A percentile compares a stretch with the other conserved stretches of the same genome.
Conservation (phyloP, 1,284 basidiomycete genomes). For the Gomphus bonarii region DNA sequence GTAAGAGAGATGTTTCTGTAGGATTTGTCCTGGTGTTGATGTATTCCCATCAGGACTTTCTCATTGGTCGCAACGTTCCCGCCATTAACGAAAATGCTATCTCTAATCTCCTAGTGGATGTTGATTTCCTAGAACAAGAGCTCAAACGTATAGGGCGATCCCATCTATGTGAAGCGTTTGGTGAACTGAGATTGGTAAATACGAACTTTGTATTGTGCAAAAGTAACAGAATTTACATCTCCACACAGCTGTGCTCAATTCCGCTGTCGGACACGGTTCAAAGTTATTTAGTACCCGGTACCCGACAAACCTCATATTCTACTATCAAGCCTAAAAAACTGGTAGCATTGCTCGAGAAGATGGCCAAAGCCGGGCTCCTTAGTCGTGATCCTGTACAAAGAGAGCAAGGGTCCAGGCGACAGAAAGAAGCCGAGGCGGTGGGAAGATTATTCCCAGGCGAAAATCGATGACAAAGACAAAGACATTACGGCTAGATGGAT, state of each 20-base stretch:
- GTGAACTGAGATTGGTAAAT: constrained; percentile 72
- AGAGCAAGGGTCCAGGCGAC: constrained; percentile 59
- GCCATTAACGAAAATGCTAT: constrained; percentile 85
- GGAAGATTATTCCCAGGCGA: constrained; percentile 60
- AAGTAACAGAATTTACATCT: not conserved
- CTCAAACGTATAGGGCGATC: constrained; percentile 63
- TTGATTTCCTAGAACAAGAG: constrained; percentile 78
- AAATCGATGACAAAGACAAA: constrained; percentile 26
- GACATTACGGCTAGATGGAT: not conserved
- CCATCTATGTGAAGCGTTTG: constrained; percentile 67
- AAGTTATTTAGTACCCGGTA: constrained; percentile 68
- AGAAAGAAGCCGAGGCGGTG: constrained; percentile 72
- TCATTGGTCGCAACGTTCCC: constrained; percentile 66
- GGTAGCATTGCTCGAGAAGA: constrained; percentile 72
- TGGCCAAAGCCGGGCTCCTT: constrained; percentile 55
- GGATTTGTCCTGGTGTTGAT: not conserved
- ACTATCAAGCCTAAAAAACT: constrained; percentile 65
- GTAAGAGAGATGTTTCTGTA: constrained; percentile 28
- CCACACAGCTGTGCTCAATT: constrained; percentile 63
- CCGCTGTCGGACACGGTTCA: constrained; percentile 65
- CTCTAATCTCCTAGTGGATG: constrained; percentile 72
- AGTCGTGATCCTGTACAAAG: constrained; percentile 47
- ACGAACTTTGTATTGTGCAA: not conserved
- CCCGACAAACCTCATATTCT: constrained; percentile 65
- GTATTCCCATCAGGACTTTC: constrained; percentile 49